Evolutionary conservation across 306 rosid genomes (phyloP).

Genomic region (Castanea crenata): DNA sequence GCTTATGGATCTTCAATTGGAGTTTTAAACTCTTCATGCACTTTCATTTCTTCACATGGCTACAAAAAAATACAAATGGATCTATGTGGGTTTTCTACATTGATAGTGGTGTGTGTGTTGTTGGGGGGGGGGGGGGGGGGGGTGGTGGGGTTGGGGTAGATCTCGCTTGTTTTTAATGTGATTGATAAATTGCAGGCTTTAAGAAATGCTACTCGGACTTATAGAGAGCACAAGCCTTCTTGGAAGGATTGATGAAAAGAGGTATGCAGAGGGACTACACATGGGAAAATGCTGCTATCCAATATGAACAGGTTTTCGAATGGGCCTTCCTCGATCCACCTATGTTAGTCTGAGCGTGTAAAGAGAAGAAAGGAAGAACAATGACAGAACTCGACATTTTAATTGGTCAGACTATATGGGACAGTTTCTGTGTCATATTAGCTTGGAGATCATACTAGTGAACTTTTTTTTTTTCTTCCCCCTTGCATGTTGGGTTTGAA

Average conservation of each 20-base stretch:
- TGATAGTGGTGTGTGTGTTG: no score
- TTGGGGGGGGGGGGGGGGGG: no score
- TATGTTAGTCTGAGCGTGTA: conserved; percentile 40
- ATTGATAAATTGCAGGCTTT: conserved; percentile 49
- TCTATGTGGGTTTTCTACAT: no score
- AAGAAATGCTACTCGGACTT: conserved; percentile 51
- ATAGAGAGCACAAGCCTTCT: conserved; percentile 57
- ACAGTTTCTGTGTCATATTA: neutral
- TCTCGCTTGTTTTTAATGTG: neutral
- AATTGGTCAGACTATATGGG: neutral
- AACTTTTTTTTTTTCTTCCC: neutral
- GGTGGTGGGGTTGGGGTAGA: neutral
- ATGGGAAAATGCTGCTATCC: conserved; percentile 73
- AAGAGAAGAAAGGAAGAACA: neutral
- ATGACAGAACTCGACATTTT: neutral
- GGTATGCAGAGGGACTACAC: conserved; percentile 71
- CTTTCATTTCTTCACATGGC: no score
- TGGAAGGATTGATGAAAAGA: conserved; percentile 74
- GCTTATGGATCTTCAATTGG: no score
- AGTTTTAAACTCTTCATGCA: no score
- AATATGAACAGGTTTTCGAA: conserved; percentile 68
- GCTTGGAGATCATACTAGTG: neutral
- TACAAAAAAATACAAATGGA: no score
- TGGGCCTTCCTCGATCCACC: conserved; percentile 76
- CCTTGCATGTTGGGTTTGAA: neutral